These are phyloP conservation scores for Martensiomyces pterosporus DNA, from an alignment of 192 early-diverging fungal genomes.

Conservation along the genomic window DNA sequence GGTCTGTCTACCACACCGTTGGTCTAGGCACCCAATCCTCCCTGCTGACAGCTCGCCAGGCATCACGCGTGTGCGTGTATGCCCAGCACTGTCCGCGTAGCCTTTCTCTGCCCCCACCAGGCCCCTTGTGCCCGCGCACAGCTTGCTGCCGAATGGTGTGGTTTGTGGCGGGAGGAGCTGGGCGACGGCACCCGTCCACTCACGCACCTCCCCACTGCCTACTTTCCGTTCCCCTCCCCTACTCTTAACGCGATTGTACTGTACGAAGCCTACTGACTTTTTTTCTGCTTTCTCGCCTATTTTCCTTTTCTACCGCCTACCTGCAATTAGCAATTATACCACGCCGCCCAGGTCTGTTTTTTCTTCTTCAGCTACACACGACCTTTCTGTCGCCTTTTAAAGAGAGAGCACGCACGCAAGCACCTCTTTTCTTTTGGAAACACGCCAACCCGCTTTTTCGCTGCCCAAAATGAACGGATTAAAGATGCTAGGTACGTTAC, in stretches of 20 bases:
- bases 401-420: too few species aligned
- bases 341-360: background rate
- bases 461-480: slow-evolving; percentile 39
- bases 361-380: background rate
- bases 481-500: slow-evolving; percentile 47
- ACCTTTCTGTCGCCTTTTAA: background rate
- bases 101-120: too few species aligned
- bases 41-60: too few species aligned
- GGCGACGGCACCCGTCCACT: too few species aligned
- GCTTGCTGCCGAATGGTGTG: too few species aligned
- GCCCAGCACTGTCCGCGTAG: too few species aligned
- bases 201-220: background rate
- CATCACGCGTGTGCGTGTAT: too few species aligned
- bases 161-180: too few species aligned
- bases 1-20: too few species aligned
- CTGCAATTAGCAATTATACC: background rate
- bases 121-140: too few species aligned
- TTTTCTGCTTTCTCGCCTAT: background rate
- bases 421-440: background rate
- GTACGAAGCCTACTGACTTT: background rate
- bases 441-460: slow-evolving; percentile 5
- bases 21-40: too few species aligned
- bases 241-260: too few species aligned
- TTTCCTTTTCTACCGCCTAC: background rate
- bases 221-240: background rate